Evolutionary conservation across 2,329 filamentous ascomycete genomes (phyloP).

Genomic region (Dothistroma pini): DNA sequence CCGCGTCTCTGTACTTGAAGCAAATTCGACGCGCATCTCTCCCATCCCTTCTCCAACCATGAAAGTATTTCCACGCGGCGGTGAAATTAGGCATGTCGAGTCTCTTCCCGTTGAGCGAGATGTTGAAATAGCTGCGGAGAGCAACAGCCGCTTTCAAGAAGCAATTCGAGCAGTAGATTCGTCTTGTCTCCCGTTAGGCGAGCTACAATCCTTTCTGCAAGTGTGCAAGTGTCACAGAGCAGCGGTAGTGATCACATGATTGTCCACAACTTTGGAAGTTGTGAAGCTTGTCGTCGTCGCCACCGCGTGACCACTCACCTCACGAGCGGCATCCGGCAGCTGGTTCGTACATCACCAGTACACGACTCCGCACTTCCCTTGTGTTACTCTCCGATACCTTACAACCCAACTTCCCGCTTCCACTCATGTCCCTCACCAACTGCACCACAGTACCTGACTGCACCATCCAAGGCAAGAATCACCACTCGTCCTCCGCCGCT

Average conservation of each 20-base stretch:
- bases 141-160: conserved; percentile 34
- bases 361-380: neutral
- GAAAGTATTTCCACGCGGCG: conserved; percentile 55
- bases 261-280: neutral
- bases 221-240: neutral
- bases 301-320: neutral
- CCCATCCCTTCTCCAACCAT: conserved; percentile 39
- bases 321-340: neutral
- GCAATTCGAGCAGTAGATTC: conserved; percentile 26
- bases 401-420: neutral
- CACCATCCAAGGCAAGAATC: conserved; percentile 21
- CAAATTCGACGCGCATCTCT: conserved; percentile 3
- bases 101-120: conserved; percentile 27
- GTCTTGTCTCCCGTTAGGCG: conserved; percentile 4
- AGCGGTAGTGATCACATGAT: neutral
- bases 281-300: neutral
- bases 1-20: neutral
- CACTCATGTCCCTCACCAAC: conserved; percentile 12
- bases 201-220: neutral
- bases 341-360: neutral
- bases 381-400: neutral
- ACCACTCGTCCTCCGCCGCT: conserved; percentile 27
- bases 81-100: conserved; percentile 34
- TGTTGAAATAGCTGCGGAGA: conserved; percentile 58
- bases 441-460: conserved; percentile 5